phyloP scores from a whole-genome alignment of 1,139 yeast species.

The Scheffersomyces parashehatae region DNA sequence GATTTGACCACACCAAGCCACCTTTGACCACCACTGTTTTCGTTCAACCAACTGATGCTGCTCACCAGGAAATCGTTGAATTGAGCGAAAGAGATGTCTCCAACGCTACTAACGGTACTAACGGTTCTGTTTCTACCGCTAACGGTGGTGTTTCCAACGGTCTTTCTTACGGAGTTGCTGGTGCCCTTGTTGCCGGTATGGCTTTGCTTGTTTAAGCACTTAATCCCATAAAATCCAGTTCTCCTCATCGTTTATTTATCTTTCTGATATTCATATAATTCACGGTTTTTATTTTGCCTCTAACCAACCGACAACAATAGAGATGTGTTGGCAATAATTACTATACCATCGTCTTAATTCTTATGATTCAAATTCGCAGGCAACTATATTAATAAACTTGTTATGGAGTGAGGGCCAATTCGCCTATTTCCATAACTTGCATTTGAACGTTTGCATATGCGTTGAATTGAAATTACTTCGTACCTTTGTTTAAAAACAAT shows the following conservation, averaged over 20 bases:
- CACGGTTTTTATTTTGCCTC: background rate
- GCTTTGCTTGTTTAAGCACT: slow-evolving; percentile 23
- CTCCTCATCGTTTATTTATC: background rate
- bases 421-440: no score
- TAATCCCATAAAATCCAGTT: background rate
- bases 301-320: background rate
- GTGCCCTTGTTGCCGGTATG: slow-evolving; percentile 36
- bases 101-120: slow-evolving; percentile 12
- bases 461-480: no score
- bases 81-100: slow-evolving; percentile 8
- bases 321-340: background rate
- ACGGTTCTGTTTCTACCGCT: slow-evolving; percentile 16
- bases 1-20: slow-evolving; percentile 36
- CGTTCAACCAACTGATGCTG: slow-evolving; percentile 16
- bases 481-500: no score
- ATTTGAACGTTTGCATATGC: no score
- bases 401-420: no score
- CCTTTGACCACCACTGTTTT: slow-evolving; percentile 24
- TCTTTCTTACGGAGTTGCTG: slow-evolving; percentile 33
- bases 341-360: background rate
- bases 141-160: slow-evolving; percentile 22
- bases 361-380: no score
- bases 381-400: no score
- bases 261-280: background rate
- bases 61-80: slow-evolving; percentile 4